Conservation (phyloP, 179 eudicot species). For the Actinidia polygama region DNA sequence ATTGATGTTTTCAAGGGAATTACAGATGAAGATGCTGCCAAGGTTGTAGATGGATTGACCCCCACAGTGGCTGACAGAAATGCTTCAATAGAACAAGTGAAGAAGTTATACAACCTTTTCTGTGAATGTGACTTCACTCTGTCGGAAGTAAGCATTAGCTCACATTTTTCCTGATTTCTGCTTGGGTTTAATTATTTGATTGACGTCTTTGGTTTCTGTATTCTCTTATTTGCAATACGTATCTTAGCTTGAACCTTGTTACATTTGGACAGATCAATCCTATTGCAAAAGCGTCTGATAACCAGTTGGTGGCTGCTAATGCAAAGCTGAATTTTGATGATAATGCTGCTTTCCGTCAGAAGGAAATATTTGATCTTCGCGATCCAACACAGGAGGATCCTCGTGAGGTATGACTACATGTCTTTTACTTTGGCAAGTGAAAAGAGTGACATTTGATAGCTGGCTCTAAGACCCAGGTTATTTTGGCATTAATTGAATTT, state of each 20-base stretch:
- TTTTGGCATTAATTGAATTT: neutral
- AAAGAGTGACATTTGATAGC: neutral
- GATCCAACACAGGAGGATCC: constrained; percentile 99
- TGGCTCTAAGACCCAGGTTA: neutral
- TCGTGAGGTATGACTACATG: constrained; percentile 66
- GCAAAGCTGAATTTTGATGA: constrained; percentile 97
- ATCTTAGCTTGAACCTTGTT: constrained; percentile 13
- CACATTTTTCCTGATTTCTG: neutral
- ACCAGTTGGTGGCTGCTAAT: constrained; percentile 92
- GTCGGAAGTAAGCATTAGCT: constrained; percentile 63
- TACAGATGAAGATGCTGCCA: constrained; percentile 98
- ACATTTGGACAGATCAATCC: constrained; percentile 75
- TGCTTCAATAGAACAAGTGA: constrained; percentile 91
- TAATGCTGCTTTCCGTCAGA: constrained; percentile 94
- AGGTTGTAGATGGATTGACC: constrained; percentile 93
- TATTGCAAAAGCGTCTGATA: constrained; percentile 89
- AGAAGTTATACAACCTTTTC: constrained; percentile 88
- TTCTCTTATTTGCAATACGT: neutral
- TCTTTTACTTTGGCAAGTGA: neutral
- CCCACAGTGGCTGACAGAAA: constrained; percentile 73
- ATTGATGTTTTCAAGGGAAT: constrained; percentile 92
- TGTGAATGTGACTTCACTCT: constrained; percentile 84
- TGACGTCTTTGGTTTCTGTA: neutral
- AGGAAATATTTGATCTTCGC: constrained; percentile 92
- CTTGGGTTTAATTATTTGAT: neutral